phyloP scores from a whole-genome alignment of 2,329 filamentous ascomycete genomes.

The Aspergillus hiratsukae region DNA sequence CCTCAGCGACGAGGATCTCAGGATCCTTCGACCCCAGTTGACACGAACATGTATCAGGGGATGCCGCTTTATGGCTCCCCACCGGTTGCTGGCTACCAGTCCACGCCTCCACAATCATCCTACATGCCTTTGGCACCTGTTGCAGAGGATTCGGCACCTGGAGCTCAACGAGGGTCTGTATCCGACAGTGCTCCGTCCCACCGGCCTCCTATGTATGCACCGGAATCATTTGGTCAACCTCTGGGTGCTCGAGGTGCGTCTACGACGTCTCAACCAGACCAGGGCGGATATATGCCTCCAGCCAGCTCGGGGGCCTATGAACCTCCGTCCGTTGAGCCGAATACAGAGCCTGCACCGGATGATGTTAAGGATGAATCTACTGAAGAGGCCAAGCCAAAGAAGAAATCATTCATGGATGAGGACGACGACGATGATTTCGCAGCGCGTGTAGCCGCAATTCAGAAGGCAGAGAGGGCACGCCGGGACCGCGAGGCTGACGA shows the following conservation, averaged over 20 bases:
- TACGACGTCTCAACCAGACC: conserved; percentile 17
- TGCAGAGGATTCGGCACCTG: conserved; percentile 31
- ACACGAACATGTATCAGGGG: conserved; percentile 30
- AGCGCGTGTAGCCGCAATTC: conserved; percentile 47
- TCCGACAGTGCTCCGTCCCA: conserved; percentile 26
- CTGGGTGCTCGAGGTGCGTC: conserved; percentile 16
- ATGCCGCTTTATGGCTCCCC: conserved; percentile 30
- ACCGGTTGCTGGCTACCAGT: conserved; percentile 28
- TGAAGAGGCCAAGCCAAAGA: conserved; percentile 61
- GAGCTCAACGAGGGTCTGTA: conserved; percentile 19
- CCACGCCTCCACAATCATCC: conserved; percentile 34
- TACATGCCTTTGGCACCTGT: conserved; percentile 39
- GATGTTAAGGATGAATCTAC: conserved; percentile 52
- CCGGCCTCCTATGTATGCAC: conserved; percentile 14
- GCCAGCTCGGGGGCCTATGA: conserved; percentile 27
- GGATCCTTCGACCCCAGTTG: conserved; percentile 32
- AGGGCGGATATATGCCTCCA: conserved; percentile 35
- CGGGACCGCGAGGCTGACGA: conserved; percentile 78
- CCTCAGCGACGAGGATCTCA: conserved; percentile 35
- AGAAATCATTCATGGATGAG: conserved; percentile 77
- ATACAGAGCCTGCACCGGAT: conserved; percentile 28
- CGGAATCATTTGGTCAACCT: conserved; percentile 19
- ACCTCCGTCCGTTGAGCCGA: conserved; percentile 36
- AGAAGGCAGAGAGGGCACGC: conserved; percentile 59
- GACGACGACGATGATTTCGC: conserved; percentile 67